A percentile compares a stretch with the other conserved stretches of the same genome.
phyloP scores from a whole-genome alignment of 2,329 filamentous ascomycete species.

The Claviceps spartinae region DNA sequence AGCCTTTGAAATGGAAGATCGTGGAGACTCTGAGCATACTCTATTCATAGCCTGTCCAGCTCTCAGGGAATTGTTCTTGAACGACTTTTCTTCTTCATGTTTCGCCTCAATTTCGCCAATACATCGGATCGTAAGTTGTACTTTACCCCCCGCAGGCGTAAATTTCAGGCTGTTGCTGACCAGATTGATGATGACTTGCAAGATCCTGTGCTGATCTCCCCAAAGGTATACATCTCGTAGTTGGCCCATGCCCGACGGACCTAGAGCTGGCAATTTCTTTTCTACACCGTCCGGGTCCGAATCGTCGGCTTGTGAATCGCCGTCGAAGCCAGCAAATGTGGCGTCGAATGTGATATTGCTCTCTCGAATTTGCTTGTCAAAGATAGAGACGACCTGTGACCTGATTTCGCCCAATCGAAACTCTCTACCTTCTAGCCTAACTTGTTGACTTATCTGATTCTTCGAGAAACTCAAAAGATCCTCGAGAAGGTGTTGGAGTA shows the following conservation, averaged over 20 bases:
- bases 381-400: slow-evolving; percentile 72
- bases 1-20: slow-evolving; percentile 34
- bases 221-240: slow-evolving; percentile 78
- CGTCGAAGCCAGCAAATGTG: slow-evolving; percentile 40
- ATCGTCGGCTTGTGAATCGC: slow-evolving; percentile 14
- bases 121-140: slow-evolving; percentile 65
- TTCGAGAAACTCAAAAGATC: slow-evolving; percentile 89
- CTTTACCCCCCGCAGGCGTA: slow-evolving; percentile 61
- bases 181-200: slow-evolving; percentile 88
- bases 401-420: slow-evolving; percentile 75
- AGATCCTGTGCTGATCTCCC: slow-evolving; percentile 83
- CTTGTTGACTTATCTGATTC: slow-evolving; percentile 79
- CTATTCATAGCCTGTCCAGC: slow-evolving; percentile 29
- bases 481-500: slow-evolving; percentile 73
- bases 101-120: slow-evolving; percentile 41
- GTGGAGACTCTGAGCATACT: slow-evolving; percentile 34
- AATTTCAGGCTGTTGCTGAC: slow-evolving; percentile 90
- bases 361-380: slow-evolving; percentile 79
- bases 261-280: slow-evolving; percentile 40
- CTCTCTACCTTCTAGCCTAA: slow-evolving; percentile 71
- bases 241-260: slow-evolving; percentile 50
- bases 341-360: slow-evolving; percentile 62
- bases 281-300: slow-evolving; percentile 20
- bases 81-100: slow-evolving; percentile 34
- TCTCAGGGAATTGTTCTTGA: slow-evolving; percentile 26